Evolutionary conservation across 768 basidiomycete genomes (phyloP).

Genomic region (Trametes cinnabarina): DNA sequence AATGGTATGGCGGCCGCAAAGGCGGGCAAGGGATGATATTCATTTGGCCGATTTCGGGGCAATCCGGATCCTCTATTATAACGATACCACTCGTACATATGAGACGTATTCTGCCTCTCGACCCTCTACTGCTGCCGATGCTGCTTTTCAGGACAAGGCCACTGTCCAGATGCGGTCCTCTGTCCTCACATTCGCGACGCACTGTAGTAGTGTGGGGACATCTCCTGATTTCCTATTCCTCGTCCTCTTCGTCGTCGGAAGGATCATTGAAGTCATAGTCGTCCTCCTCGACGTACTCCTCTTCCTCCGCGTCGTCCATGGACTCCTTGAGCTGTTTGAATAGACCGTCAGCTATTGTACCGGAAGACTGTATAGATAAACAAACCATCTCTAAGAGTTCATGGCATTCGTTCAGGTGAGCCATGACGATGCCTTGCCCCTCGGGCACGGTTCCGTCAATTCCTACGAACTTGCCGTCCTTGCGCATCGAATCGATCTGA

Average conservation of each 20-base stretch:
- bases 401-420: constrained; percentile 94
- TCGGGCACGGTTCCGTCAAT: constrained; percentile 89
- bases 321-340: constrained; percentile 69
- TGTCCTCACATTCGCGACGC: not conserved
- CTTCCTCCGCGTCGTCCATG: constrained; percentile 68
- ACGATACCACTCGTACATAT: constrained; percentile 5
- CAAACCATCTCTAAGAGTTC: constrained; percentile 91
- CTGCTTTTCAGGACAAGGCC: not conserved
- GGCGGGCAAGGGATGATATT: not conserved
- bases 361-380: not conserved
- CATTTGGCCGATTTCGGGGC: constrained; percentile 7
- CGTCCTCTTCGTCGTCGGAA: constrained; percentile 9
- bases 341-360: not conserved
- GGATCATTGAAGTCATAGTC: constrained; percentile 18
- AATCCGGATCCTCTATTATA: constrained; percentile 12
- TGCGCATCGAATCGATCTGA: constrained; percentile 91
- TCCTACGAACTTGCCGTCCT: constrained; percentile 91
- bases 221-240: constrained; percentile 5
- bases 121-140: not conserved
- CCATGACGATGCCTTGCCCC: constrained; percentile 94
- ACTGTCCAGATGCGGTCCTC: not conserved
- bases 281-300: constrained; percentile 33
- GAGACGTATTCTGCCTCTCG: not conserved
- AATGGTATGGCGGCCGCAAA: too few relatives aligned
- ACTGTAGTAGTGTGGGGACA: not conserved